Base-by-base conservation (phyloP, 2,329 filamentous ascomycete genomes). In the Huntiella savannae region DNA sequence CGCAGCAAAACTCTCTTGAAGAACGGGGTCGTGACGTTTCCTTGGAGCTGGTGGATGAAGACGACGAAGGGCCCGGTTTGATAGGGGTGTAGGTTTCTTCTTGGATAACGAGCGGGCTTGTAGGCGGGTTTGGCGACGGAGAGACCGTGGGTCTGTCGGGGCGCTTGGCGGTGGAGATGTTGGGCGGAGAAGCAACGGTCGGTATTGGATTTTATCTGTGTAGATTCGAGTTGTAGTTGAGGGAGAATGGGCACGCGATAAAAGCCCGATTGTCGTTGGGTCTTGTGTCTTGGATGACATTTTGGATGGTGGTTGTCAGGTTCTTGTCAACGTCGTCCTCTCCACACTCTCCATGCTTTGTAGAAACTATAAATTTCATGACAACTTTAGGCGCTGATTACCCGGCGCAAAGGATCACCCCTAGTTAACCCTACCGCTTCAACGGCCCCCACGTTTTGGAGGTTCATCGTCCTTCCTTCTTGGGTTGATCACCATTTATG, bases 181-280 rank as follows among this genome's bases (percentile, higher is more conserved):
- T 5, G 84, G 78, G 37, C 80, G 77, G 3, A 95, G 74, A 55
- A 80, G 75, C 48, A 95, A 75, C 0, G 84, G 79, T 40, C 85
- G 84, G 57, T 84, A 78, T 55, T 84, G 76, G 59, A 94, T 75
- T 61, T 86, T 86, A 52, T 93, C 83, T 51, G 71, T 69, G 67
- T 81, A 88, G 60, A 94, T 82, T 46, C 76, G 71, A 33, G 67
- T 65, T 46, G 78, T 75, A 48, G 73, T 77, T 52, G 80, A 71
- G 19, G 84, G 79, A 2, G 82, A 79, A 62, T 94, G 85, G 7
- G 84, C 85, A 55, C 82, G 78, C 4, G 71, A 63, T 45, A 96
- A 78, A 43, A 95, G 75, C 5, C 69, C 63, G 52, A 76, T 69
- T 0, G 75, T 77, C 7, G 73, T 57, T 37, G 48, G 28, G 6